Conservation (phyloP, 306 rosid genomes). For the Hippophae tibetana region DNA sequence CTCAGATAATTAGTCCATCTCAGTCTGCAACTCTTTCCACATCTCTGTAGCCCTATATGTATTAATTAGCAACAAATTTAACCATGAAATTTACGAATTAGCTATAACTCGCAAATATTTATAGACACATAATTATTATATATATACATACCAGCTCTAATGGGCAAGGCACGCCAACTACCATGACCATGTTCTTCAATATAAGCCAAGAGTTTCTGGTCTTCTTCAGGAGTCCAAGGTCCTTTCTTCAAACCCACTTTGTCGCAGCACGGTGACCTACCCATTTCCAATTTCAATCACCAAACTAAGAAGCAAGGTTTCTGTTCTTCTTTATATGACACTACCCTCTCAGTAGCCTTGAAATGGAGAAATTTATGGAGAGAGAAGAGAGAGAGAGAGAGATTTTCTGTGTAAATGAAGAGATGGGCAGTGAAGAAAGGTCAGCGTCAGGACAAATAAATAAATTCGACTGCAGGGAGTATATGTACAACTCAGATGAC, state of each 20-base stretch:
- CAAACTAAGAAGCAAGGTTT: conserved; percentile 18
- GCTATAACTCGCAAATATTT: background rate
- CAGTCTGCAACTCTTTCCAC: conserved; percentile 96
- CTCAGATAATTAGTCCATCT: conserved; percentile 98
- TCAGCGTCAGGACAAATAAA: conserved; percentile 56
- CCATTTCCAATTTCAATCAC: conserved; percentile 43
- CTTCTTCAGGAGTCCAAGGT: conserved; percentile 99
- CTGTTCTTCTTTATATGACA: conserved; percentile 31
- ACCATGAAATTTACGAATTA: background rate
- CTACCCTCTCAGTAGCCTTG: conserved; percentile 5
- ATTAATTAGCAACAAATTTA: background rate
- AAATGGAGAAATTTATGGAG: conserved; percentile 1
- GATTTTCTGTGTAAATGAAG: conserved; percentile 32
- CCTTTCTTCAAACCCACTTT: conserved; percentile 98
- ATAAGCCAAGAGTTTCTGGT: conserved; percentile 89
- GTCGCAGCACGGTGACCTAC: conserved; percentile 98
- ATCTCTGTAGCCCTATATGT: conserved; percentile 75
- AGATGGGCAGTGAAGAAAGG: conserved; percentile 61
- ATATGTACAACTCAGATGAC: conserved; percentile 24
- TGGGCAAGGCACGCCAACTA: conserved; percentile 97
- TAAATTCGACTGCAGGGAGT: conserved; percentile 21
- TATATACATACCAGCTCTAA: conserved; percentile 62
- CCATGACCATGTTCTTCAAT: conserved; percentile 99
- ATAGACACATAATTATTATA: background rate
- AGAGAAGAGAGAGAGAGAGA: conserved; percentile 7